Percentiles rank a stretch among this genome's conserved stretches.
Evolutionary conservation across 768 basidiomycete genomes (phyloP).

Genomic region (Hydnomerulius pinastri): DNA sequence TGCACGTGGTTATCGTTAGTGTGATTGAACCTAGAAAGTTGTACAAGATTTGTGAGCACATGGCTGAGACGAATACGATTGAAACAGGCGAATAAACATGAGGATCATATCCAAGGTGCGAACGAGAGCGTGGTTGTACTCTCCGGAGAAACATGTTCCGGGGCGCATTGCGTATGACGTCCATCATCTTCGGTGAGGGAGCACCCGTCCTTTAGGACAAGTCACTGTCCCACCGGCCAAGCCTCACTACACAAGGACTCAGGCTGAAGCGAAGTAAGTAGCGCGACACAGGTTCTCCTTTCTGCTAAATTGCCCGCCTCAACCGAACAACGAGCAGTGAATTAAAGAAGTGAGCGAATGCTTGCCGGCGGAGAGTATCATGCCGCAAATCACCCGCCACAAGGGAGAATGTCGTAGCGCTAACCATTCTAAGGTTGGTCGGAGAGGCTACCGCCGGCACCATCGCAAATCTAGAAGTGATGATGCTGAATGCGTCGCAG

Average conservation of each 20-base stretch:
- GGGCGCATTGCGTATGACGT: too few relatives aligned
- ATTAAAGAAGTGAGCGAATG: background rate
- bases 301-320: background rate
- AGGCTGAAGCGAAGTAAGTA: too few relatives aligned
- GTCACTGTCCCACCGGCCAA: too few relatives aligned
- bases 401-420: background rate
- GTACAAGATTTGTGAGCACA: constrained; percentile 15
- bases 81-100: too few relatives aligned
- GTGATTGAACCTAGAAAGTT: constrained; percentile 67
- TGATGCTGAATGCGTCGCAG: too few relatives aligned
- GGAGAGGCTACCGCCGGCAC: constrained; percentile 1
- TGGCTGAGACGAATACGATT: background rate
- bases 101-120: too few relatives aligned
- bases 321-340: background rate
- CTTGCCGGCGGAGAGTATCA: background rate
- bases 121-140: too few relatives aligned
- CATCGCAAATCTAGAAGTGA: background rate
- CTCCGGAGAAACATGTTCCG: too few relatives aligned
- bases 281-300: too few relatives aligned
- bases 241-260: too few relatives aligned
- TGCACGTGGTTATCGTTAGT: constrained; percentile 67
- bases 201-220: too few relatives aligned
- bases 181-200: too few relatives aligned
- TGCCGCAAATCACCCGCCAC: background rate
- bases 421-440: background rate